Percentiles rank a stretch among this genome's conserved stretches.
These are phyloP conservation scores for Entelexis sorbosivorans DNA, from an alignment of 1,139 yeast species.

Conservation along the genomic window DNA sequence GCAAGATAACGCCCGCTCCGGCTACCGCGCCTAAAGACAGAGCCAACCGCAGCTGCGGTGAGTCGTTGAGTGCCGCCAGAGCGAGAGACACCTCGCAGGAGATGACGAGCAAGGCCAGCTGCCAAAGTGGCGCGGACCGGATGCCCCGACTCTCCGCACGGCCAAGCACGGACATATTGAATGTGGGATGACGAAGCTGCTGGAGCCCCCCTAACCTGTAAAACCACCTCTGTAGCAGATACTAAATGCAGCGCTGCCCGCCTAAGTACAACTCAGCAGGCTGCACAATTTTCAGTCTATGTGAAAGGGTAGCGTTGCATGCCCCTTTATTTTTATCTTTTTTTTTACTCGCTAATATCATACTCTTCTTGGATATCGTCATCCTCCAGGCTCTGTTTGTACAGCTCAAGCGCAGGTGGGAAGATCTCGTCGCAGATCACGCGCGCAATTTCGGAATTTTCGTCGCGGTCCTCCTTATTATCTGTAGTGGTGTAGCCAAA, in stretches of 20 bases:
- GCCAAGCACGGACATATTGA: background rate
- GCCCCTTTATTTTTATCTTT: no score
- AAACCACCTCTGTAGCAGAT: background rate
- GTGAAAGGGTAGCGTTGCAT: no score
- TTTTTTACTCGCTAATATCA: constrained; percentile 22
- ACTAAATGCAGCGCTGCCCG: no score
- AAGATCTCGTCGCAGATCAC: constrained; percentile 32
- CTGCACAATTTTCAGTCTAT: no score
- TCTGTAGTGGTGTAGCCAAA: constrained; percentile 30
- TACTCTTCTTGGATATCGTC: constrained; percentile 22
- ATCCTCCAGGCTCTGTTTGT: constrained; percentile 21
- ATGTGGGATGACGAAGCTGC: background rate
- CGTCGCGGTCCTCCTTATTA: constrained; percentile 23
- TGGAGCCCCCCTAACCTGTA: constrained; percentile 1
- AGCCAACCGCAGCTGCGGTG: background rate
- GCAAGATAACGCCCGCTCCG: background rate
- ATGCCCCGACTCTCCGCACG: background rate
- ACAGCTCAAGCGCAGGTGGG: constrained; percentile 34
- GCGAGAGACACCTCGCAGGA: background rate
- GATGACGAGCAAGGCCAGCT: background rate
- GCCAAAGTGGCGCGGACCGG: background rate
- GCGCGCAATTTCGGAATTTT: constrained; percentile 32
- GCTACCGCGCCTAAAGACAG: background rate
- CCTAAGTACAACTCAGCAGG: no score
- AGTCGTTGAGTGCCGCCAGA: background rate